A percentile compares a stretch with the other conserved stretches of the same genome.
Conservation (phyloP, 1,139 yeast species). For the Yamadazyma jaroonii region DNA sequence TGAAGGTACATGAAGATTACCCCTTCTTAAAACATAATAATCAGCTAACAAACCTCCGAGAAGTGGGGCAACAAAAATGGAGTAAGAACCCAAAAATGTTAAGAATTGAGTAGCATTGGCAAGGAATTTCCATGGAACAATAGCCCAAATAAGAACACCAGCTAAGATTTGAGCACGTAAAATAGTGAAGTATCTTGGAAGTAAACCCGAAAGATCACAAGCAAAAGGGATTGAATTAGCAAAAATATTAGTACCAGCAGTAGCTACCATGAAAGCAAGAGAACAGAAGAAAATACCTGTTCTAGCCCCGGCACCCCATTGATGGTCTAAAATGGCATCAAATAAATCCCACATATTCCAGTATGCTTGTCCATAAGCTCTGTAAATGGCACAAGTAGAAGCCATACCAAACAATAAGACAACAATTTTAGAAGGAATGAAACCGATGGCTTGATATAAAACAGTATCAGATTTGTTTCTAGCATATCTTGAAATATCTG, state of each 20-base stretch:
- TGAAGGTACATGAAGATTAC: slow-evolving; percentile 16
- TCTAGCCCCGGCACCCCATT: slow-evolving; percentile 16
- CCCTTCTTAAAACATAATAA: slow-evolving; percentile 13
- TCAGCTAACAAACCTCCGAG: slow-evolving; percentile 15
- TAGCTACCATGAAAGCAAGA: slow-evolving; percentile 13
- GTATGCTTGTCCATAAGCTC: slow-evolving; percentile 15
- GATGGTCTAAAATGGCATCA: slow-evolving; percentile 14
- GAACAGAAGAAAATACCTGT: slow-evolving; percentile 13
- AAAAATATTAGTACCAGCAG: slow-evolving; percentile 17
- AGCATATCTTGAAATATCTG: slow-evolving; percentile 16
- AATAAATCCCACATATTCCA: slow-evolving; percentile 18
- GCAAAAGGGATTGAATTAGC: slow-evolving; percentile 18
- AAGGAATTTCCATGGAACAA: slow-evolving; percentile 17
- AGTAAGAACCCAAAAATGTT: slow-evolving; percentile 16
- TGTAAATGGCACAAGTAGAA: slow-evolving; percentile 10
- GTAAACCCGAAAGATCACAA: slow-evolving; percentile 14
- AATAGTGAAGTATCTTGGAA: slow-evolving; percentile 16
- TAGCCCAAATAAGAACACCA: slow-evolving; percentile 15
- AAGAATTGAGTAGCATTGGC: slow-evolving; percentile 14
- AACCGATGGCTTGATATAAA: slow-evolving; percentile 15
- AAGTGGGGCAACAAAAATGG: slow-evolving; percentile 16
- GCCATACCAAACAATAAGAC: slow-evolving; percentile 14
- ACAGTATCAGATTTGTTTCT: slow-evolving; percentile 13
- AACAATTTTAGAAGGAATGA: slow-evolving; percentile 14
- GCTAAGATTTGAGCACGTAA: slow-evolving; percentile 15